Conservation (phyloP, 225 moss, liverwort and hornwort genomes). For the Polytrichum formosum region DNA sequence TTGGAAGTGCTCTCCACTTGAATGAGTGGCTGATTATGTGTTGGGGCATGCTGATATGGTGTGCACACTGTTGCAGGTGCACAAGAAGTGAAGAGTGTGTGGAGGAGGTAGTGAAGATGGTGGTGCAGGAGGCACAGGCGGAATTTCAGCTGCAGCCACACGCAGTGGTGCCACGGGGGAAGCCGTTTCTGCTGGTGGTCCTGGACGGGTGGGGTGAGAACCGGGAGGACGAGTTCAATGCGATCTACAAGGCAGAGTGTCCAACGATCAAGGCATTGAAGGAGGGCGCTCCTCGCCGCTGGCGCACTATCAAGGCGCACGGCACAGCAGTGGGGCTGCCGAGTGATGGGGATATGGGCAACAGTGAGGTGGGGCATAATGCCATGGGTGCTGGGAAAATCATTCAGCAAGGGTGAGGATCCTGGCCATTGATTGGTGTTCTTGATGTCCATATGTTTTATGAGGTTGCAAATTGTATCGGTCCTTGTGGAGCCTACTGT, state of each 20-base stretch:
- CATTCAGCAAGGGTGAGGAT: constrained; percentile 70
- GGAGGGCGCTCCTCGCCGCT: constrained; percentile 48
- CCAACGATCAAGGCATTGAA: constrained; percentile 73
- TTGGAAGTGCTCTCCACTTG: no score
- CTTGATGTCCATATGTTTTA: no score
- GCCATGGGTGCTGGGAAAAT: constrained; percentile 92
- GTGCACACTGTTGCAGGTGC: no score
- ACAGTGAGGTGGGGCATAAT: constrained; percentile 89
- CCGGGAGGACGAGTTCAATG: constrained; percentile 77
- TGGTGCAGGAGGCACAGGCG: constrained; percentile 22
- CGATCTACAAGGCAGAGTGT: constrained; percentile 64
- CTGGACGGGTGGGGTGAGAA: constrained; percentile 92
- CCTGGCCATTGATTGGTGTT: no score
- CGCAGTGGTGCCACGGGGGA: constrained; percentile 49
- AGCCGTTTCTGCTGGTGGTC: constrained; percentile 69
- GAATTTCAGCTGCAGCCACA: constrained; percentile 37
- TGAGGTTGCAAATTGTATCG: no score
- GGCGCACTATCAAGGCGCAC: constrained; percentile 88
- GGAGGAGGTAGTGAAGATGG: constrained; percentile 19
- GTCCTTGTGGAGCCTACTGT: no score
- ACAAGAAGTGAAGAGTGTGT: background rate
- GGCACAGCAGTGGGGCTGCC: constrained; percentile 83
- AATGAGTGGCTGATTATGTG: no score
- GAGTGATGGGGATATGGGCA: constrained; percentile 79
- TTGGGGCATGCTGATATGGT: no score